Evolutionary conservation across 148 eudicot species (phyloP).

Genomic region (Pharnaceum exiguum): DNA sequence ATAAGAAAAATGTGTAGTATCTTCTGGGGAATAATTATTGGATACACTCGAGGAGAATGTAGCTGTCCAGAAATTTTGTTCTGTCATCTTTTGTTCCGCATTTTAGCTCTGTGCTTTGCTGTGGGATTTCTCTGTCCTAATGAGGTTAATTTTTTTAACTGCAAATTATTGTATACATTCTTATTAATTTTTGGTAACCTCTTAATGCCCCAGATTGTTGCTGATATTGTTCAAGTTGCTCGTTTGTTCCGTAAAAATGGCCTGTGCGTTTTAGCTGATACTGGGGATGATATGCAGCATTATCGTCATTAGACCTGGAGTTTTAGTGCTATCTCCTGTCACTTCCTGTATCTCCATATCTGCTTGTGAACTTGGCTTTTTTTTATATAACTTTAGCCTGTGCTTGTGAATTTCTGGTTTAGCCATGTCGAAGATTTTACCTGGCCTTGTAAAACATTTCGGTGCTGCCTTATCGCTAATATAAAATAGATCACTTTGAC

Average conservation of each 20-base stretch:
- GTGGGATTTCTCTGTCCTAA: neutral
- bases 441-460: conserved; percentile 11
- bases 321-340: conserved; percentile 9
- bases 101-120: too few relatives aligned
- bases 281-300: conserved; percentile 11
- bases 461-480: conserved; percentile 16
- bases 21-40: too few relatives aligned
- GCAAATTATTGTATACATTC: neutral
- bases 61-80: neutral
- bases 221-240: conserved; percentile 14
- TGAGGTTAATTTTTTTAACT: neutral
- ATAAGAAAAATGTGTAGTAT: too few relatives aligned
- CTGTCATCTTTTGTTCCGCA: neutral
- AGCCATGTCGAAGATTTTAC: neutral
- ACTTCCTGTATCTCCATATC: conserved; percentile 2
- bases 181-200: neutral
- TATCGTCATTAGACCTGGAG: neutral
- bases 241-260: conserved; percentile 14
- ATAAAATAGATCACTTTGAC: conserved; percentile 16
- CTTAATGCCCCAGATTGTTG: conserved; percentile 15
- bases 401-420: conserved; percentile 14
- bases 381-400: conserved; percentile 12
- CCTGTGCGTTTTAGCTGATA: conserved; percentile 11
- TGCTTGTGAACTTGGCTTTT: conserved; percentile 9
- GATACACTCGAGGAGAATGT: neutral